Percentiles rank a stretch among this genome's conserved stretches.
phyloP scores from a whole-genome alignment of 2,329 filamentous ascomycete genomes.

The Biscogniauxia mediterranea region DNA sequence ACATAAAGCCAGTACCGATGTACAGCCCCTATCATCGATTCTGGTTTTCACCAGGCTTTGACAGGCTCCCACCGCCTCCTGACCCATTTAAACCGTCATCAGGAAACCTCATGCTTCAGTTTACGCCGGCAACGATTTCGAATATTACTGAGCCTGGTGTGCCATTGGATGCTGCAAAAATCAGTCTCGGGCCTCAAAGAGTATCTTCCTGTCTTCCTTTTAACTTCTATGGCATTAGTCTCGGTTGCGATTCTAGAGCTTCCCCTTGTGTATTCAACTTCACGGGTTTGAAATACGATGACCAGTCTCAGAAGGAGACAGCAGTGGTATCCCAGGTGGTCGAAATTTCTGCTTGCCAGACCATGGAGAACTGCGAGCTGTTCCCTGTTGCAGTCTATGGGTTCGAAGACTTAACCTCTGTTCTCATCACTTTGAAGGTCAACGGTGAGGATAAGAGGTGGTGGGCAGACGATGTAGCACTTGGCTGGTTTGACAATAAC shows the following conservation, averaged over 20 bases:
- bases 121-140: slow-evolving; percentile 26
- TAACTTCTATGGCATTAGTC: slow-evolving; percentile 25
- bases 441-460: slow-evolving; percentile 37
- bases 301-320: slow-evolving; percentile 10
- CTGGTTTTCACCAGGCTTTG: slow-evolving; percentile 29
- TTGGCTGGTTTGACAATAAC: slow-evolving; percentile 43
- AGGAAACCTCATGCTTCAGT: slow-evolving; percentile 31
- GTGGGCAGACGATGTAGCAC: slow-evolving; percentile 46
- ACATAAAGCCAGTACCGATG: slow-evolving; percentile 24
- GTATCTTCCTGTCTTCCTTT: slow-evolving; percentile 27
- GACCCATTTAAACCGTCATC: slow-evolving; percentile 28
- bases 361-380: slow-evolving; percentile 22
- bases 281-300: slow-evolving; percentile 27
- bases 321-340: slow-evolving; percentile 18
- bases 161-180: slow-evolving; percentile 18
- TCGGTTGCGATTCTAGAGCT: slow-evolving; percentile 29
- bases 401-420: slow-evolving; percentile 29
- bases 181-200: slow-evolving; percentile 27
- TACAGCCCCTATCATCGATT: slow-evolving; percentile 32
- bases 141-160: slow-evolving; percentile 17
- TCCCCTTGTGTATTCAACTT: slow-evolving; percentile 30
- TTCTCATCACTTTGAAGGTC: slow-evolving; percentile 42
- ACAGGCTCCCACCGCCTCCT: slow-evolving; percentile 19
- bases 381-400: slow-evolving; percentile 19
- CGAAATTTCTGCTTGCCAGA: slow-evolving; percentile 24